Base-by-base conservation (phyloP, 495 filamentous ascomycete species). In the Parathielavia hyrcaniae region DNA sequence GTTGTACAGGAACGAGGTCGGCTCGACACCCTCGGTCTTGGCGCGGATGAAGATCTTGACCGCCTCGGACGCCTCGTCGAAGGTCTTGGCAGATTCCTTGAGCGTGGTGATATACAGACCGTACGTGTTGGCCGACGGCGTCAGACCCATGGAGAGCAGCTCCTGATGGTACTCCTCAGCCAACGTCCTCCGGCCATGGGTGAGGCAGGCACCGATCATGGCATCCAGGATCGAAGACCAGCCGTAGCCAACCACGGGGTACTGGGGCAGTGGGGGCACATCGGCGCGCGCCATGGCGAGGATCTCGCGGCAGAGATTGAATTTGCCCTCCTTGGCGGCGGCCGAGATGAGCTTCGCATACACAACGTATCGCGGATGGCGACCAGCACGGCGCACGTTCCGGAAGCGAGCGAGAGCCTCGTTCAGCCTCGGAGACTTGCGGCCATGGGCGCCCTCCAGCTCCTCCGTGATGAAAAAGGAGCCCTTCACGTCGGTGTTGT, bases 41-140 rank as follows among this genome's bases (percentile, higher is more conserved):
- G 93, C 92, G 57, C 88, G 88, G 64, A 89, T 87, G 79, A 98
- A 97, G 71, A 97, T 95, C 75, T 92, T 92, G 67, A 97, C 84
- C 43, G 93, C 93, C 69, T 98, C 93, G 13, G 90, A 88, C 40
- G 93, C 93, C 70, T 98, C 93, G 66, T 98, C 93, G 55, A 96
- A 96, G 1, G 90, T 97, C 81, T 96, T 95, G 65, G 90, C 88
- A 0, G 91, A 93, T 64, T 95, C 91, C 74, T 96, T 96, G 56
- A 97, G 77, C 3, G 92, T 97, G 23, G 95, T 97, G 74, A 98
- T 98, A 77, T 97, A 98, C 6, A 97, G 81, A 50, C 93, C 93
- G 61, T 92, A 98, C 11, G 93, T 98, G 76, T 98, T 98, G 50
- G 93, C 95, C 1, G 93, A 91, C 35, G 95, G 95, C 20, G 90